Percentiles rank a stretch among this genome's conserved stretches.
Evolutionary conservation across 305 asterid species (phyloP).

Genomic region (Fraxinus ornus): DNA sequence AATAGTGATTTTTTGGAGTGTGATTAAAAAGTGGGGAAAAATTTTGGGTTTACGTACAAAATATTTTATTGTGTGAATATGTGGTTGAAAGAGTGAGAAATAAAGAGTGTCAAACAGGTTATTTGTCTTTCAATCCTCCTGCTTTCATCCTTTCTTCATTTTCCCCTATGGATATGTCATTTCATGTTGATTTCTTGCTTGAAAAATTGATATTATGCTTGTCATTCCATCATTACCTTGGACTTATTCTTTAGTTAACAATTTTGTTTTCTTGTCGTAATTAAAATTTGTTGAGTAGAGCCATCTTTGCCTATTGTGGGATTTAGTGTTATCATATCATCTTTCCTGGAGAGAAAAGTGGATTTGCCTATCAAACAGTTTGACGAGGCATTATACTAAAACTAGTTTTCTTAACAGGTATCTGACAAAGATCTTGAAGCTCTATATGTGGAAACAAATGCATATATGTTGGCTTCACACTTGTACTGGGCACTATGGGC

Average conservation of each 20-base stretch:
- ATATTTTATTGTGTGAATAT: neutral
- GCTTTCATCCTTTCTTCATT: neutral
- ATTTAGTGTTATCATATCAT: neutral
- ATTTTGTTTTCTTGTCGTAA: neutral
- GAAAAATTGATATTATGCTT: neutral
- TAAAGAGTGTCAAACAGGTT: neutral
- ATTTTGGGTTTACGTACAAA: neutral
- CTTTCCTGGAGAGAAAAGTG: neutral
- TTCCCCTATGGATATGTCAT: neutral
- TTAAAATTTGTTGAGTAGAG: neutral
- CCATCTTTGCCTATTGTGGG: neutral
- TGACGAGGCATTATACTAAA: neutral
- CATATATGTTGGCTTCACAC: constrained; percentile 82
- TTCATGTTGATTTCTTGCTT: neutral
- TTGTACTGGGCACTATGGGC: constrained; percentile 93
- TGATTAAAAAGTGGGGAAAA: neutral
- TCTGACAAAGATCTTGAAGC: constrained; percentile 59
- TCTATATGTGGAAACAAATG: constrained; percentile 65
- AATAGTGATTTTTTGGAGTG: neutral
- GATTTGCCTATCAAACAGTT: neutral
- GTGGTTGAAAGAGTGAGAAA: neutral
- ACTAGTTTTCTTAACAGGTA: constrained; percentile 41
- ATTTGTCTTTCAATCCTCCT: neutral
- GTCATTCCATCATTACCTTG: neutral
- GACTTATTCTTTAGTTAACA: neutral